These are phyloP conservation scores for Alternaria sp. DNA, from an alignment of 2,329 filamentous ascomycete genomes.

Conservation along the genomic window DNA sequence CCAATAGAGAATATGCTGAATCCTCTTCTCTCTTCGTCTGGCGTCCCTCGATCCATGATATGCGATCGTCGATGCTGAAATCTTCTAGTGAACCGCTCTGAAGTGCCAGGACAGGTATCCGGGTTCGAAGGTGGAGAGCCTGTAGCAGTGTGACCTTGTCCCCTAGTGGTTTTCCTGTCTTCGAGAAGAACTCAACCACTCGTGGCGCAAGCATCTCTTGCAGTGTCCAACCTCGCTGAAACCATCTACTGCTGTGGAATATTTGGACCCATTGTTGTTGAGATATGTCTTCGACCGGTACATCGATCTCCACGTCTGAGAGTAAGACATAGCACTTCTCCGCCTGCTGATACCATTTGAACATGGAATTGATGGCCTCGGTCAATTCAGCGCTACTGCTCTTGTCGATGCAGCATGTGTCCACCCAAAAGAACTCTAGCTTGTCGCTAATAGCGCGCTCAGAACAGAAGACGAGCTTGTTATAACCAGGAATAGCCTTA, in stretches of 20 bases:
- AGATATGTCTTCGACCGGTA: background rate
- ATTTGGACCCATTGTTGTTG: background rate
- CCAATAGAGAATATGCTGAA: background rate
- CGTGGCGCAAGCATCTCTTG: background rate
- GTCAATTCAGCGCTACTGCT: background rate
- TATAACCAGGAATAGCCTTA: background rate
- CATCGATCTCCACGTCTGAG: background rate
- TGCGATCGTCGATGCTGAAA: background rate
- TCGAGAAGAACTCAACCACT: background rate
- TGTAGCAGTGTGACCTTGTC: background rate
- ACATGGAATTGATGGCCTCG: background rate
- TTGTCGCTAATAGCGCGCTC: accelerated
- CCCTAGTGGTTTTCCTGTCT: accelerated
- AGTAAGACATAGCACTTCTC: background rate
- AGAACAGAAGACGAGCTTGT: background rate
- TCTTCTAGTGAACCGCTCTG: background rate
- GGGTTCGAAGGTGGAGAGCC: background rate
- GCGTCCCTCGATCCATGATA: background rate
- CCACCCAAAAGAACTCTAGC: accelerated
- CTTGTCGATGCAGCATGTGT: background rate
- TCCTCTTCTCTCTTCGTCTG: background rate
- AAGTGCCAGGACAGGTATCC: background rate
- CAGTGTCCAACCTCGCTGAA: background rate
- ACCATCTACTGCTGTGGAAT: background rate
- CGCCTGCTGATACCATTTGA: background rate